phyloP scores from a whole-genome alignment of 805 yeast genomes.

The Metschnikowia colocasiae region DNA sequence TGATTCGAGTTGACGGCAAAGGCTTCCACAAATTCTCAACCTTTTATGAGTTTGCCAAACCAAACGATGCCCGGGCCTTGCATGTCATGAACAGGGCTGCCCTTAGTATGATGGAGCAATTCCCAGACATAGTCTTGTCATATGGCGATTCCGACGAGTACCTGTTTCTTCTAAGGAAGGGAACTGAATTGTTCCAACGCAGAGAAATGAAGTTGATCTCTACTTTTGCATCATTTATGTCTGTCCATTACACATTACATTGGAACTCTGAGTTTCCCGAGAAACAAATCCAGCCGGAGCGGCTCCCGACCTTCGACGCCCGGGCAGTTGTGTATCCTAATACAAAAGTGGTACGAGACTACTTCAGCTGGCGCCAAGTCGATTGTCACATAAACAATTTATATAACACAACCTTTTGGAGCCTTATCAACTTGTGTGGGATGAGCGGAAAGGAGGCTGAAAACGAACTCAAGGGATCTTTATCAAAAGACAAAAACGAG shows the following conservation, averaged over 20 bases:
- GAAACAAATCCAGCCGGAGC: conserved; percentile 42
- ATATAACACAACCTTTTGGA: conserved; percentile 93
- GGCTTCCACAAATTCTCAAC: conserved; percentile 87
- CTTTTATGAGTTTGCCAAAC: conserved; percentile 73
- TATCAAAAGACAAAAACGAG: conserved; percentile 84
- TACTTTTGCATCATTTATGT: conserved; percentile 76
- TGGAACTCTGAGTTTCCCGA: conserved; percentile 64
- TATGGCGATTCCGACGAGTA: conserved; percentile 97
- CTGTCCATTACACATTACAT: conserved; percentile 64
- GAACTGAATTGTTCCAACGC: conserved; percentile 72
- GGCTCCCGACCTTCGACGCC: conserved; percentile 86
- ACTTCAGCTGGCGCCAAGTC: conserved; percentile 91
- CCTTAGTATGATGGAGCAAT: conserved; percentile 51
- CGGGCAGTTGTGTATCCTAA: conserved; percentile 85
- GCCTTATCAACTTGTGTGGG: conserved; percentile 65
- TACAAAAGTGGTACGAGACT: conserved; percentile 59
- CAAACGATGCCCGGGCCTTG: conserved; percentile 79
- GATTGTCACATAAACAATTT: conserved; percentile 95
- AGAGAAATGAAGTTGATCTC: conserved; percentile 78
- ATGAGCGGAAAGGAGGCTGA: conserved; percentile 81
- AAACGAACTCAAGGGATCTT: conserved; percentile 66
- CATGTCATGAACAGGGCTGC: conserved; percentile 83
- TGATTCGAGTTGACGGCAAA: conserved; percentile 87
- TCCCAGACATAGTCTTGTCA: conserved; percentile 74
- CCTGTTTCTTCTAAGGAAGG: conserved; percentile 66